Evolutionary conservation across 805 yeast species (phyloP), one percentile per base, ranked within the genome.

Genomic region (Nakazawaea ishiwadae): DNA sequence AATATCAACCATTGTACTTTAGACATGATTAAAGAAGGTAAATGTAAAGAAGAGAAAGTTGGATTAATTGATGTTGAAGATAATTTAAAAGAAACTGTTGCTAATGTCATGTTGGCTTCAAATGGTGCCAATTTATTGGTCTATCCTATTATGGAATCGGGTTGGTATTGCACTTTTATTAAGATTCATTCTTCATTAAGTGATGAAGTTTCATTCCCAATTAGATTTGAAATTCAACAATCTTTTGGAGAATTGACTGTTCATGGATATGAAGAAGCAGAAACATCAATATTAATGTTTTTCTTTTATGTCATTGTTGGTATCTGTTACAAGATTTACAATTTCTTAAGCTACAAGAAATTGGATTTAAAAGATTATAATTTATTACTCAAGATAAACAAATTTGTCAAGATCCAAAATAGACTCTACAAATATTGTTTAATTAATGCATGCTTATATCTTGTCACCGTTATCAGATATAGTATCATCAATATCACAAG

Each of bases 401-500:
- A 37, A 24, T 37, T 42, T 26, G 29, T 20, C 23, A 33, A 27
- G 17, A 28, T 42, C 5, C 45, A 42, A 18, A 30, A 21, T 17
- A 17, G 7, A 11, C 28, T 42, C 12, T 37, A 36, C 23, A 32
- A 37, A 24, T 42, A 37, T 24, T 33, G 34, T 33, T 15, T 42
- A 7, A 20, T 42, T 29, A 37, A 33, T 23, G 26, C 35, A 6
- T 10, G 16, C 8, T 33, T 37, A 20, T 17, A 20, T 32, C 14
- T 42, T 26, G 35, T 37, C 7, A 37, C 45, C 5, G 35, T 34
- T 14, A 29, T 24, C 5, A 27, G 45, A 17, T 42, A 42, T 28
- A 36, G 39, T 19, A 37, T 42, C 21, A 42, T 42, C 31, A 42
- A 42, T 17, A 31, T 37, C 14, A 42, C 45, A 5, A 37, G 62